These are phyloP conservation scores for Aspergillus ustus DNA, from an alignment of 2,329 filamentous ascomycete genomes.

Conservation along the genomic window DNA sequence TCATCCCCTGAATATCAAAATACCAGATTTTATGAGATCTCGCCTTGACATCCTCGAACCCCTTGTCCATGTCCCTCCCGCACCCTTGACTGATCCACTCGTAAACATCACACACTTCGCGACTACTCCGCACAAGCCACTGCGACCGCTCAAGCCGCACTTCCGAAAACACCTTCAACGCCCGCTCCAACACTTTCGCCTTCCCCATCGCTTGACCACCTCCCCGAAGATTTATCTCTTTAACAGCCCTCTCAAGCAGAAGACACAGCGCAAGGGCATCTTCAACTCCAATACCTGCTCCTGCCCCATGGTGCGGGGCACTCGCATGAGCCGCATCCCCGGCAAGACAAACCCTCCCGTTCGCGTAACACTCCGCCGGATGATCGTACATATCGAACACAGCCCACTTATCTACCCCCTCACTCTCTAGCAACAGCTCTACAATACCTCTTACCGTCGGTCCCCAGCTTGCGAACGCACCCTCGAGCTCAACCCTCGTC, in stretches of 20 bases:
- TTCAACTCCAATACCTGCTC: slow-evolving; percentile 33
- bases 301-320: slow-evolving; percentile 33
- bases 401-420: slow-evolving; percentile 57
- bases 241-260: slow-evolving; percentile 14
- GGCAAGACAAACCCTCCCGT: slow-evolving; percentile 22
- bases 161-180: slow-evolving; percentile 45
- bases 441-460: slow-evolving; percentile 52
- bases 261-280: slow-evolving; percentile 29
- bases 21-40: slow-evolving; percentile 45
- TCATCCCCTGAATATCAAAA: slow-evolving; percentile 43
- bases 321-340: slow-evolving; percentile 37
- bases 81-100: slow-evolving; percentile 25
- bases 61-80: slow-evolving; percentile 42
- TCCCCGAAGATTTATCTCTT: neutral
- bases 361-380: slow-evolving; percentile 50
- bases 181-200: slow-evolving; percentile 25
- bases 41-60: slow-evolving; percentile 43
- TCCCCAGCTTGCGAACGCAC: slow-evolving; percentile 14
- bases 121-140: slow-evolving; percentile 49
- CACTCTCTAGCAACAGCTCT: slow-evolving; percentile 50
- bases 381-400: slow-evolving; percentile 56
- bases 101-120: slow-evolving; percentile 28
- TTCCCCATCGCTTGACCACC: neutral
- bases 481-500: slow-evolving; percentile 17
- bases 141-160: slow-evolving; percentile 49